Evolutionary conservation across 208 protist genomes (phyloP).

Genomic region (Jaenimonas drosophilae): DNA sequence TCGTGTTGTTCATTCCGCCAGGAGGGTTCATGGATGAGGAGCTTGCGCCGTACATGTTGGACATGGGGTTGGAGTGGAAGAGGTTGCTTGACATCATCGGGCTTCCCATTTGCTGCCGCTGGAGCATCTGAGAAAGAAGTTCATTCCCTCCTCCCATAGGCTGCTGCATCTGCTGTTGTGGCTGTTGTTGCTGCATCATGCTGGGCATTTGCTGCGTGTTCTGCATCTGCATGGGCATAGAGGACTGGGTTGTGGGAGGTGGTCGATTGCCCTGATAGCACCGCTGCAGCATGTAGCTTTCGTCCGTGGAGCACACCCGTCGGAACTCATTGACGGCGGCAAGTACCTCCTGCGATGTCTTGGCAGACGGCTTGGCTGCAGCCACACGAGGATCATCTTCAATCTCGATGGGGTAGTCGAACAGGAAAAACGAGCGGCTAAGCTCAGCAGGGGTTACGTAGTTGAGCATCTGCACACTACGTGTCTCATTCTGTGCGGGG

Average conservation of each 20-base stretch:
- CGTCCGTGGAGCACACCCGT: constrained; percentile 46
- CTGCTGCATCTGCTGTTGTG: not conserved
- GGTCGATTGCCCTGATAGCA: constrained; percentile 46
- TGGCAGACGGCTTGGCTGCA: constrained; percentile 44
- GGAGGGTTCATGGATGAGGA: too few relatives aligned
- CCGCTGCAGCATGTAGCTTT: constrained; percentile 42
- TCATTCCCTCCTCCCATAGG: not conserved
- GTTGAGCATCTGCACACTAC: constrained; percentile 47
- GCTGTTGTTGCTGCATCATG: constrained; percentile 4
- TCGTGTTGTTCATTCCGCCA: too few relatives aligned
- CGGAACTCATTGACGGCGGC: constrained; percentile 77
- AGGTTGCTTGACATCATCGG: not conserved
- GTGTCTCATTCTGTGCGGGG: constrained; percentile 30
- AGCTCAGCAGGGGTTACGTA: constrained; percentile 65
- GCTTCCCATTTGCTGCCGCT: constrained; percentile 3
- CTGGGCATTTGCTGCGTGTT: constrained; percentile 6
- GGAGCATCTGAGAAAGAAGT: not conserved
- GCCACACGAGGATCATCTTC: constrained; percentile 34
- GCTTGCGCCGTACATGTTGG: too few relatives aligned
- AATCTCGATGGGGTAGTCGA: constrained; percentile 72
- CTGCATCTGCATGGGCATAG: constrained; percentile 5
- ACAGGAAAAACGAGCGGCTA: constrained; percentile 75
- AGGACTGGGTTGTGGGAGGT: constrained; percentile 1
- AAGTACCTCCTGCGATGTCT: constrained; percentile 61
- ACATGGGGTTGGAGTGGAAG: not conserved